Conservation (phyloP, 179 eudicot genomes). For the Carnegiea gigantea region DNA sequence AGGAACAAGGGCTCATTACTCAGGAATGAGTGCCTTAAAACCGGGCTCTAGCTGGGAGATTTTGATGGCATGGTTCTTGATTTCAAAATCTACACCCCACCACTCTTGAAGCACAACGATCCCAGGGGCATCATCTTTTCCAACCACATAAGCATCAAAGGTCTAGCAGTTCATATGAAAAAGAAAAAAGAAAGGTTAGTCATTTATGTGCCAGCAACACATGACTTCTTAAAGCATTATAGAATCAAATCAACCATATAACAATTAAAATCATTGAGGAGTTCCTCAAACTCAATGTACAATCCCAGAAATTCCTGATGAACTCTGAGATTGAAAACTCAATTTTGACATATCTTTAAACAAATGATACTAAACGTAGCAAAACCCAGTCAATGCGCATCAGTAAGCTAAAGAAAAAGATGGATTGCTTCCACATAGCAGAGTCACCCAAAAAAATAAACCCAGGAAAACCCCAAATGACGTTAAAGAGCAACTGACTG, state of each 20-base stretch:
- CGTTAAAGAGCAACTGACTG: too few relatives aligned
- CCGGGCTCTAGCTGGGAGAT: constrained; percentile 79
- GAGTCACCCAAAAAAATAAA: too few relatives aligned
- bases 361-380: background rate
- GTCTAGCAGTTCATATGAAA: constrained; percentile 37
- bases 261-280: background rate
- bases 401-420: background rate
- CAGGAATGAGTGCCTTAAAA: constrained; percentile 80
- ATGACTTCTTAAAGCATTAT: background rate
- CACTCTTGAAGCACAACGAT: constrained; percentile 95
- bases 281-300: background rate
- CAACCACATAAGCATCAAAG: constrained; percentile 91
- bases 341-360: too few relatives aligned
- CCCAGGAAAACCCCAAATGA: too few relatives aligned
- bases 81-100: constrained; percentile 97
- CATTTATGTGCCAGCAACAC: background rate
- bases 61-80: constrained; percentile 78
- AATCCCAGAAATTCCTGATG: background rate
- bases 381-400: background rate
- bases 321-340: too few relatives aligned
- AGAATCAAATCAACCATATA: background rate
- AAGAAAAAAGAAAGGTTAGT: background rate
- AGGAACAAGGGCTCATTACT: constrained; percentile 39
- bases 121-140: constrained; percentile 95
- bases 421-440: background rate